These are phyloP conservation scores for Saccharomyces hybrid DNA, from an alignment of 1,139 yeast species.

Conservation along the genomic window DNA sequence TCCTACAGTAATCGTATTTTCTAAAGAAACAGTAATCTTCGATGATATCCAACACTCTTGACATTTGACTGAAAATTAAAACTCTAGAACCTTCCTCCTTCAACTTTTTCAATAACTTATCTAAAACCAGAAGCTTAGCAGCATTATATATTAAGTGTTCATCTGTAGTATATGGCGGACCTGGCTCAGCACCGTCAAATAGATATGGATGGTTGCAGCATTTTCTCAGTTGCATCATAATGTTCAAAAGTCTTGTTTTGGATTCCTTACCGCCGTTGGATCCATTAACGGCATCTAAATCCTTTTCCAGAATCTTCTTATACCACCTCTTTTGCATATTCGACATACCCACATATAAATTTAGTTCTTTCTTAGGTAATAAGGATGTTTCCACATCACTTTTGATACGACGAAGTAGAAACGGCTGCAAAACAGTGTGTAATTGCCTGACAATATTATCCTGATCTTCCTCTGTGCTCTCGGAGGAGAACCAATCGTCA, in stretches of 20 bases:
- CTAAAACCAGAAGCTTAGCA: conserved; percentile 85
- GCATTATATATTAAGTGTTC: conserved; percentile 84
- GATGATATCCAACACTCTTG: conserved; percentile 78
- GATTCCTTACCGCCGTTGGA: conserved; percentile 84
- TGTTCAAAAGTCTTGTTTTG: conserved; percentile 80
- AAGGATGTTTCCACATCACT: conserved; percentile 88
- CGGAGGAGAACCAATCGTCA: conserved; percentile 75
- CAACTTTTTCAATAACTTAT: conserved; percentile 68
- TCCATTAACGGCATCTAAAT: conserved; percentile 94
- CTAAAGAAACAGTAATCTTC: conserved; percentile 89
- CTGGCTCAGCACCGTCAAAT: conserved; percentile 98
- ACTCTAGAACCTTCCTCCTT: conserved; percentile 81
- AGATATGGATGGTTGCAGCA: conserved; percentile 96
- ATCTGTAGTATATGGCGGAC: conserved; percentile 96
- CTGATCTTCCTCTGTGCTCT: conserved; percentile 46
- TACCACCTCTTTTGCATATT: conserved; percentile 94
- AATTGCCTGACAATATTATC: conserved; percentile 77
- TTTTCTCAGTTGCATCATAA: conserved; percentile 93
- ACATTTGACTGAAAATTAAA: conserved; percentile 91
- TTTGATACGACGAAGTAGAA: conserved; percentile 80
- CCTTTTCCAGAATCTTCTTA: conserved; percentile 78
- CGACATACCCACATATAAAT: conserved; percentile 88
- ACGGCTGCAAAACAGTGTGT: conserved; percentile 81
- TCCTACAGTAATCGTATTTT: conserved; percentile 80
- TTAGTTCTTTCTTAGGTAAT: conserved; percentile 83